Base-by-base conservation (phyloP, 768 basidiomycete genomes). In the Pulveroboletus sp. region DNA sequence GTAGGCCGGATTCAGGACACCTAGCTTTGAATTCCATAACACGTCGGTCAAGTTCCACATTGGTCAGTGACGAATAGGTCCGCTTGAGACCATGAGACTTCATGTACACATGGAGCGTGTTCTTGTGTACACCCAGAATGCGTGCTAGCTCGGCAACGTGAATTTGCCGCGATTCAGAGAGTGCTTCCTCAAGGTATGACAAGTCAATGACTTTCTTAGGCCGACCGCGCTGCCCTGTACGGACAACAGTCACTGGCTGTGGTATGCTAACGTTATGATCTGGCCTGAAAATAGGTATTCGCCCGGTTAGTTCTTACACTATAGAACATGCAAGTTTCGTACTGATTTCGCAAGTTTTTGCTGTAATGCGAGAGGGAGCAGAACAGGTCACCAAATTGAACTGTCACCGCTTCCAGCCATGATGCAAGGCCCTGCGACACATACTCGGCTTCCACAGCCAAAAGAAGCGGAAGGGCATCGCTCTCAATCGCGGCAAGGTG, bases 81-180 rank as follows among this genome's bases (percentile, higher is more conserved):
- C 49, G 8, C 23, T 57, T 52, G 13, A 64, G 41, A 4, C 46
- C 29, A 19, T 57, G 21, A 6, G 40, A 23, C 36, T 53, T 48
- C 6, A 62, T 43, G 40, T 61, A 53, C 14, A 29, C 34, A 6
- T 43, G 49, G 11, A 64, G 51, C 0, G 53, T 64, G 21, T 62
- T 58, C 0, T 50, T 16, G 29, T 63, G 60, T 13, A 65, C 50
- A 0, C 51, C 55, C 5, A 61, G 32, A 3, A 42, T 40, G 27
- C 38, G 34, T 2, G 60, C 52, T 1, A 65, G 23, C 5, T 44
- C 25, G 6, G 53, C 42, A 5, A 59, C 24, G 1, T 50, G 51
- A 35, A 65, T 49, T 36, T 49, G 43, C 3, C 51, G 55, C 8
- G 24, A 12, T n/a, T 7, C 8, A 19, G 40, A 42, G 3, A 14